Base-by-base conservation (phyloP, 2,329 filamentous ascomycete genomes). In the Botrytis galanthina region DNA sequence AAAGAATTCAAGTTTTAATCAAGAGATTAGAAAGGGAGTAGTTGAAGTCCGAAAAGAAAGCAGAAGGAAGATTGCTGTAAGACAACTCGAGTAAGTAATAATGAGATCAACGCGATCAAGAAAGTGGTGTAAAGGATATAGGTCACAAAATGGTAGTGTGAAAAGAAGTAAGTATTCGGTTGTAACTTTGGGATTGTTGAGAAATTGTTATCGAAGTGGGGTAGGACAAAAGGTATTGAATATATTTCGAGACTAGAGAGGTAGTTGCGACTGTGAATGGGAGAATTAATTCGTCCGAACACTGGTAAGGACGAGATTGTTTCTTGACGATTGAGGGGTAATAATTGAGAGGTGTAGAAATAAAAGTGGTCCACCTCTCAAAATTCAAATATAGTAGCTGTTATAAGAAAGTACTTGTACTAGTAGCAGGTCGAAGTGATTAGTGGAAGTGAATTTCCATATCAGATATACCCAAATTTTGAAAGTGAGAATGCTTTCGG, bases 401-500 rank as follows among this genome's bases (percentile, higher is more conserved):
- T 20, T 26, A 16, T 10, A 42, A n/a, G n/a, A 22, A 26, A 10
- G 20, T 22, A 9, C 5, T 22, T 69, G 66, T 26, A 37, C 9
- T 68, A 69, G 6, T 42, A 57, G 37, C 1, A 0, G 18, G 14
- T n/a, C 42, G 10, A 14, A 57, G 48, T 22, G 14, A 18, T 32
- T 32, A 26, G 22, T 26, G 26, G 51, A 32, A 69, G 54, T 32
- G 29, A 22, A 26, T 57, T 42, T 69, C 35, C 18, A 9, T 12
- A 12, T 57, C 2, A 68, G 3, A 42, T 42, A 68, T 57, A 26
- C 9, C 35, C 46, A 22, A 18, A 16, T 32, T 32, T 42, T 39
- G 10, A 69, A 69, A 57, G 48, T 69, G 66, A 69, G 48, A 42
- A 57, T 42, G n/a, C 26, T 32, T 51, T 44, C 48, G 66, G 66